A percentile compares a stretch with the other conserved stretches of the same genome.
Conservation (phyloP, 2,329 filamentous ascomycete genomes). For the Drechslera avenae region DNA sequence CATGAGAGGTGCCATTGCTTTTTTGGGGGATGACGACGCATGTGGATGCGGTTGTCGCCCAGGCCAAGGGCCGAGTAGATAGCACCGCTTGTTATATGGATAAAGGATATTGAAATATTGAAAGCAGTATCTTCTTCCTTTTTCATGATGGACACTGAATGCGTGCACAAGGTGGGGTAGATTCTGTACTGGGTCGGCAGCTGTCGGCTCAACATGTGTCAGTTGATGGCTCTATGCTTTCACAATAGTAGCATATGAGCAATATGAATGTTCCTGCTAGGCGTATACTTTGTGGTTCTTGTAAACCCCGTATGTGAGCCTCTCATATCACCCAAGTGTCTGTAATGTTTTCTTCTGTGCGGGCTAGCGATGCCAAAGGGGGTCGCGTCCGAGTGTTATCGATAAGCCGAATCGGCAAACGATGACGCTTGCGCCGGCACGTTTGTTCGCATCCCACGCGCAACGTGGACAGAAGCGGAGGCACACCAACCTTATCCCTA, state of each 20-base stretch:
- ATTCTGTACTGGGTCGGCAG: no score
- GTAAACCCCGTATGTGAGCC: no score
- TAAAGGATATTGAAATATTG: slow-evolving; percentile 1
- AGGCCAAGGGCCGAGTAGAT: slow-evolving; percentile 22
- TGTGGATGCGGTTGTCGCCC: slow-evolving; percentile 7
- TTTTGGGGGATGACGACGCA: slow-evolving; percentile 22
- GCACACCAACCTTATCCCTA: slow-evolving; percentile 7
- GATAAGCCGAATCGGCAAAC: slow-evolving; percentile 14
- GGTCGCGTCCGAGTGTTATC: slow-evolving; percentile 10
- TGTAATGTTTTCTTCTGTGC: neutral
- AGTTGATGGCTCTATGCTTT: no score
- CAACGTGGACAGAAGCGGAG: slow-evolving; percentile 24
- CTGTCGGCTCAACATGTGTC: no score
- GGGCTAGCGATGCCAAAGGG: neutral
- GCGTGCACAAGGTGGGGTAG: no score
- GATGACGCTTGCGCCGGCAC: slow-evolving; percentile 17
- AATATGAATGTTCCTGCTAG: no score
- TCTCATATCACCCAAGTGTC: no score
- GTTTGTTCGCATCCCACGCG: slow-evolving; percentile 17
- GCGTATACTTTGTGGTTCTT: no score
- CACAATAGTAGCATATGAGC: no score
- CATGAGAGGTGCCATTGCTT: slow-evolving; percentile 18
- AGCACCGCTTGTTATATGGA: slow-evolving; percentile 21
- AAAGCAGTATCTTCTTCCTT: neutral
- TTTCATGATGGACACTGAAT: no score